Percentiles rank a stretch among this genome's conserved stretches.
These are phyloP conservation scores for Nothophytophthora sp. DNA, from an alignment of 352 stramenopile species.

Conservation along the genomic window DNA sequence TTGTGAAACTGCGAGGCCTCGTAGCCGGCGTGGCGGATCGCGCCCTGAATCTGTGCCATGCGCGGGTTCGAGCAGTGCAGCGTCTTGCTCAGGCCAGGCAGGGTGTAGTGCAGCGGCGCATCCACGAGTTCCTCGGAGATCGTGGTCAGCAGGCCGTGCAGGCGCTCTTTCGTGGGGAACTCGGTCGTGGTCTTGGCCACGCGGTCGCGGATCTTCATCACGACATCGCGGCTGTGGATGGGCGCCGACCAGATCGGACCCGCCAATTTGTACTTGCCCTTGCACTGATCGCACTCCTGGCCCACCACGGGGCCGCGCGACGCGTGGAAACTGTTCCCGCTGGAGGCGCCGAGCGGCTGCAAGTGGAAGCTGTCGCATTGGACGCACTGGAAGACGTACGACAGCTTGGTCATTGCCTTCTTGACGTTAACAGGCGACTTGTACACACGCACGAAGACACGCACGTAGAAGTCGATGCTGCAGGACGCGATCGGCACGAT, in stretches of 20 bases:
- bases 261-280: slow-evolving; percentile 89
- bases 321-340: slow-evolving; percentile 87
- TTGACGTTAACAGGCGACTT: slow-evolving; percentile 96
- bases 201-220: slow-evolving; percentile 82
- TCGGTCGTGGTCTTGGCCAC: slow-evolving; percentile 78
- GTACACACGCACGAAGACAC: slow-evolving; percentile 99
- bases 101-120: slow-evolving; percentile 96
- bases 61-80: slow-evolving; percentile 94
- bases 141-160: slow-evolving; percentile 95
- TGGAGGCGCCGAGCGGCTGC: slow-evolving; percentile 89
- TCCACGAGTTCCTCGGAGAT: slow-evolving; percentile 96
- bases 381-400: slow-evolving; percentile 91
- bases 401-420: slow-evolving; percentile 91
- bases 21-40: slow-evolving; percentile 97
- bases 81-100: slow-evolving; percentile 93
- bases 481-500: slow-evolving; percentile 98
- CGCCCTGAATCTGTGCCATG: slow-evolving; percentile 94
- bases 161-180: slow-evolving; percentile 91
- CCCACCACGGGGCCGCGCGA: slow-evolving; percentile 73
- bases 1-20: slow-evolving; percentile 98
- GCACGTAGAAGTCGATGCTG: slow-evolving; percentile 99
- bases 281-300: slow-evolving; percentile 78
- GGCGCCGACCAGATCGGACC: slow-evolving; percentile 98
- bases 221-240: slow-evolving; percentile 94
- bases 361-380: slow-evolving; percentile 98